A percentile compares a stretch with the other conserved stretches of the same genome.
phyloP scores from a whole-genome alignment of 2,329 filamentous ascomycete genomes.

The Ophiostoma montium region DNA sequence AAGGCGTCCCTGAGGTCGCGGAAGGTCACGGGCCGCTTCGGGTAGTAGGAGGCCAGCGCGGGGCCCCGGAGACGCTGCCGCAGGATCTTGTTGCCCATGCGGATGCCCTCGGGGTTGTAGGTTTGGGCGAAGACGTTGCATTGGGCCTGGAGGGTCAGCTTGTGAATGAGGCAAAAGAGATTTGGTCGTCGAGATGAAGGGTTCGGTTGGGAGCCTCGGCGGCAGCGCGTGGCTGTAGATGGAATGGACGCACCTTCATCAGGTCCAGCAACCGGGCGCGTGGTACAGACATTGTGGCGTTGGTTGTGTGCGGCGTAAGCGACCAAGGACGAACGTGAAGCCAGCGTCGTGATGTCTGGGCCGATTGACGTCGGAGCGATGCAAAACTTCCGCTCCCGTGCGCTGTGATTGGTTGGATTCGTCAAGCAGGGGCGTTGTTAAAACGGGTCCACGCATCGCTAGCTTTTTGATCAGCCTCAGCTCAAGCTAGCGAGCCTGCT shows the following conservation, averaged over 20 bases:
- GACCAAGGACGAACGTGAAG: not conserved
- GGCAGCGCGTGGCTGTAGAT: not conserved
- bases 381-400: not conserved
- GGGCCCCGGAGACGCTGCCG: constrained; percentile 81
- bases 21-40: constrained; percentile 56
- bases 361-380: constrained; percentile 2
- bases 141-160: constrained; percentile 47
- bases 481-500: too few relatives aligned
- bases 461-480: not conserved
- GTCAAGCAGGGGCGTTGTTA: too few relatives aligned
- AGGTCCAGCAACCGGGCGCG: constrained; percentile 53
- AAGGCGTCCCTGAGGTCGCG: constrained; percentile 61
- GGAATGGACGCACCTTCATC: constrained; percentile 50
- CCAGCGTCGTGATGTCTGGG: not conserved
- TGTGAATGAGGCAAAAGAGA: not conserved
- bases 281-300: constrained; percentile 44
- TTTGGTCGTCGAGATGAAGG: not conserved
- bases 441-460: not conserved
- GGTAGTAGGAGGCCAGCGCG: constrained; percentile 75
- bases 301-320: not conserved
- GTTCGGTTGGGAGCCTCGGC: too few relatives aligned
- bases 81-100: constrained; percentile 83
- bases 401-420: not conserved
- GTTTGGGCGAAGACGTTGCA: constrained; percentile 83
- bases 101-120: constrained; percentile 71